Base-by-base conservation (phyloP, 306 rosid genomes). In the Cercis canadensis region DNA sequence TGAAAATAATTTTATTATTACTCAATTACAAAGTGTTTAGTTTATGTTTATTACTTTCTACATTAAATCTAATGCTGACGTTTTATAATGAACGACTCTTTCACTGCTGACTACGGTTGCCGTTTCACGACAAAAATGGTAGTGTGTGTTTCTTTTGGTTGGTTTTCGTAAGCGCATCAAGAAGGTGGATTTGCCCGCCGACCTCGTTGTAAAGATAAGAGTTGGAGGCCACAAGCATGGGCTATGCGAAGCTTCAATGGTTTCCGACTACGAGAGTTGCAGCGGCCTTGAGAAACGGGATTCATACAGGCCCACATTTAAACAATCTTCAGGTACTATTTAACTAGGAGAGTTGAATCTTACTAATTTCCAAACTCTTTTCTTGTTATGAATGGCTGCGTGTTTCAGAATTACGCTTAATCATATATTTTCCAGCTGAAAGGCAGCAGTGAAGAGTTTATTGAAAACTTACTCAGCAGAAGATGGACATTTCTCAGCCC, bases 401-500 rank as follows among this genome's bases (percentile, higher is more conserved):
- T 0, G 7, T 19, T 2, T 34, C 49, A 13, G 8, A 57, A 36
- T 3, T 66, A 16, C 9, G 15, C 61, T 45, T 72, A 17, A 24
- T 16, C 39, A 21, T 64, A 64, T 17, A 21, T 16, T 33, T 59
- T 6, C 15, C 39, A 21, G 34, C 74, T 65, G 24, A 52, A 75
- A 93, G 97, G 80, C 11, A 12, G 66, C 17, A 75, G 55, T 51
- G 92, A 82, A 60, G 95, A 89, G 73, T 81, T 80, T 32, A 54
- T 82, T 69, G 76, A 80, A 1, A 86, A 81, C 51, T 8, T 90
- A 65, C 90, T 90, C 3, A 80, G 81, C 71, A 80, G 92, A 84
- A 87, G 81, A 87, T 93, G 98, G 98, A 50, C 87, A 33, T 67
- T 90, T 82, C 73, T 68, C 57, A 53, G 49, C 53, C 95, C 95